A percentile compares a stretch with the other conserved stretches of the same genome.
phyloP scores from a whole-genome alignment of 495 filamentous ascomycete genomes.

The Lasiosphaeria miniovina region DNA sequence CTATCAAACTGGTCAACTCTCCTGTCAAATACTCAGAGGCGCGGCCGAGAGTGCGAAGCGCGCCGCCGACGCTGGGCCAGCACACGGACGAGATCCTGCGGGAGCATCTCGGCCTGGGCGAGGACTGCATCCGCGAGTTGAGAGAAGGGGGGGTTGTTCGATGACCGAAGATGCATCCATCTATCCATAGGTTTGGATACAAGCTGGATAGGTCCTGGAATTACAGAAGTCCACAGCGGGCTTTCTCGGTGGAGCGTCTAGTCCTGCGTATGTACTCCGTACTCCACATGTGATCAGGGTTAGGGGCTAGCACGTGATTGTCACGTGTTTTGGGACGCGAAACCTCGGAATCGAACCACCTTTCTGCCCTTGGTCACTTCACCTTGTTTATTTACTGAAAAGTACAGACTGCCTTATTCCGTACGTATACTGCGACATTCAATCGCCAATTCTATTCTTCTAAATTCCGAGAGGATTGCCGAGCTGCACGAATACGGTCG shows the following conservation, averaged over 20 bases:
- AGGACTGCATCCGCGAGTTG: constrained; percentile 59
- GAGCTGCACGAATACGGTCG: too few species aligned
- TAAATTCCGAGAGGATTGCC: too few species aligned
- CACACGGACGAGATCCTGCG: constrained; percentile 85
- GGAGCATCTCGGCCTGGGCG: constrained; percentile 61
- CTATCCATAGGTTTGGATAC: background rate
- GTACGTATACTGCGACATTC: too few species aligned
- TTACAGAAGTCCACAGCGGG: background rate
- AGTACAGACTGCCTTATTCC: background rate
- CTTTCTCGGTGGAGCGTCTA: too few species aligned
- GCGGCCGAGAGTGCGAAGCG: constrained; percentile 68
- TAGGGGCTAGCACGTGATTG: constrained; percentile 9
- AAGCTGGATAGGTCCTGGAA: background rate
- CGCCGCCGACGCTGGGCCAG: constrained; percentile 84
- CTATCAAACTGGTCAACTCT: constrained; percentile 88
- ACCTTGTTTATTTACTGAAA: background rate
- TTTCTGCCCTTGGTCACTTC: background rate
- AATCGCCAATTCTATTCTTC: too few species aligned
- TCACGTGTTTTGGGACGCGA: background rate
- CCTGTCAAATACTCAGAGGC: constrained; percentile 92
- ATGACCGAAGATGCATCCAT: constrained; percentile 31
- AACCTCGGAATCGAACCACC: background rate
- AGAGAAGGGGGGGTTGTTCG: constrained; percentile 67
- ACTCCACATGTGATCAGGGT: constrained; percentile 8
- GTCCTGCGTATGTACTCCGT: too few species aligned